Percentiles rank a stretch among this genome's conserved stretches.
Evolutionary conservation across 306 rosid genomes (phyloP).

Genomic region (Ochetophila trinervis): DNA sequence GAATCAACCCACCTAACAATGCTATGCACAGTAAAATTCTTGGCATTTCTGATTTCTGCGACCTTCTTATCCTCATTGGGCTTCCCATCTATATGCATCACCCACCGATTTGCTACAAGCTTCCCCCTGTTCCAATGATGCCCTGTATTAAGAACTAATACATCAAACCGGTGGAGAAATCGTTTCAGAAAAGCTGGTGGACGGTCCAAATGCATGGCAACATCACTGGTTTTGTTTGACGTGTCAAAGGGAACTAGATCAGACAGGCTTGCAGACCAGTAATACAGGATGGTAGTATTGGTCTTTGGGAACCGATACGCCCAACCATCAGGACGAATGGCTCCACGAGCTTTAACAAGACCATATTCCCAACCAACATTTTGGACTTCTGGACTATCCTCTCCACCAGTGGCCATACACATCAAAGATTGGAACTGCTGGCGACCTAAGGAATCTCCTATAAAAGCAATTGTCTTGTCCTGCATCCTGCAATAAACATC

Average conservation of each 20-base stretch:
- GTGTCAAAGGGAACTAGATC: slow-evolving; percentile 66
- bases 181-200: slow-evolving; percentile 76
- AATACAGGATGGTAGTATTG: slow-evolving; percentile 79
- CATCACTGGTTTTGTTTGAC: slow-evolving; percentile 40
- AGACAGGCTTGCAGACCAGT: slow-evolving; percentile 90
- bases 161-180: slow-evolving; percentile 59
- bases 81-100: slow-evolving; percentile 71
- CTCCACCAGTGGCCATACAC: slow-evolving; percentile 86
- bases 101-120: slow-evolving; percentile 71
- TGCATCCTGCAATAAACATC: slow-evolving; percentile 64
- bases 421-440: slow-evolving; percentile 93
- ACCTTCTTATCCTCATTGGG: slow-evolving; percentile 50
- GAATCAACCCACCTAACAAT: slow-evolving; percentile 70
- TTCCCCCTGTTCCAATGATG: slow-evolving; percentile 97
- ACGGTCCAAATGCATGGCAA: slow-evolving; percentile 92
- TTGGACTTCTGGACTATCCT: slow-evolving; percentile 58
- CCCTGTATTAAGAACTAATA: slow-evolving; percentile 88
- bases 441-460: slow-evolving; percentile 89
- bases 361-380: slow-evolving; percentile 73
- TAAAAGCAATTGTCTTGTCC: slow-evolving; percentile 79
- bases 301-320: slow-evolving; percentile 79
- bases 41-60: slow-evolving; percentile 56
- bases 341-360: slow-evolving; percentile 70
- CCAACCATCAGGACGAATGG: slow-evolving; percentile 94
- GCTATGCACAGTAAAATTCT: slow-evolving; percentile 67